Percentiles rank a stretch among this genome's conserved stretches.
These are phyloP conservation scores for Ammopiptanthus mongolicus DNA, from an alignment of 306 rosid genomes.

Conservation along the genomic window DNA sequence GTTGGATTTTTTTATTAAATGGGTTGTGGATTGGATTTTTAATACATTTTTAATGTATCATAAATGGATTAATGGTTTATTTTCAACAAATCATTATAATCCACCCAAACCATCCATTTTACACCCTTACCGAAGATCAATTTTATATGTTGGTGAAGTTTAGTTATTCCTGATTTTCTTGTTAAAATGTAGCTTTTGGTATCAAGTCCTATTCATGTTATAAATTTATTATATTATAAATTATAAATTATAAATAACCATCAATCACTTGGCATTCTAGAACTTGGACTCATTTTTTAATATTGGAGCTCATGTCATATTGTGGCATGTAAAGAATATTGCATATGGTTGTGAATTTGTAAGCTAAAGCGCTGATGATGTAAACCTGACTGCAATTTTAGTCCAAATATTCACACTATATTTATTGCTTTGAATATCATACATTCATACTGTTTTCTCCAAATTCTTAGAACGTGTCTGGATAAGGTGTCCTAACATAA, in stretches of 20 bases:
- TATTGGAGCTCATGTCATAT: background rate
- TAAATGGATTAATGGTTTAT: no score
- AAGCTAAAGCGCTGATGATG: no score
- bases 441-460: background rate
- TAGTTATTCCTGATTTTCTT: background rate
- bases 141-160: background rate
- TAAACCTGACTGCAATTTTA: background rate
- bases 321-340: slow-evolving; percentile 6
- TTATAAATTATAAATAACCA: background rate
- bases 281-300: background rate
- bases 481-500: background rate
- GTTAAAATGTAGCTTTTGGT: slow-evolving; percentile 1
- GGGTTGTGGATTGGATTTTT: no score
- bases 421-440: slow-evolving; percentile 3
- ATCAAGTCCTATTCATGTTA: background rate
- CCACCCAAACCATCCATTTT: no score
- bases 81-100: no score
- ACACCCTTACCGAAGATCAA: background rate
- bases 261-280: background rate
- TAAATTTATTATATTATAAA: slow-evolving; percentile 1
- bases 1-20: no score
- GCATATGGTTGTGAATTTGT: no score
- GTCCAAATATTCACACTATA: background rate
- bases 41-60: no score
- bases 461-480: background rate